Base-by-base conservation (phyloP, 1,139 yeast species). In the Eremothecium cymbalariae region DNA sequence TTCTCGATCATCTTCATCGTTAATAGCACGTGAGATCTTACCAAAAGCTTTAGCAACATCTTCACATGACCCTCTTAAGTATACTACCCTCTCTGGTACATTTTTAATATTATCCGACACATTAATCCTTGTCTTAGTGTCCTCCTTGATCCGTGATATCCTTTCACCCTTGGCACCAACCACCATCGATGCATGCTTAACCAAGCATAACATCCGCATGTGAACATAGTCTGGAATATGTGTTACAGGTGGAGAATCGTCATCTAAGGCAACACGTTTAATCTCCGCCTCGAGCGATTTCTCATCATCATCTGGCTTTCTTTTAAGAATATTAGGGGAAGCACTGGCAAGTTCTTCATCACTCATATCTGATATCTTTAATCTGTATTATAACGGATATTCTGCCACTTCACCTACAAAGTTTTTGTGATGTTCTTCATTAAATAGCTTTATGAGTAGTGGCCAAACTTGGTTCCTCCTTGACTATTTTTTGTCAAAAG, bases 21-120 rank as follows among this genome's bases (percentile, higher is more conserved):
- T 79, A 9, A 85, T 67, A 1, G 78, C 70, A 46, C 94, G 68
- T 0, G 77, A 71, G 26, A 84, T 72, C 45, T 82, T 62, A 0
- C 93, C 94, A 59, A 80, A 81, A 0, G 94, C 93, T 51, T 77
- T 74, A 6, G 95, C 90, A 7, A 84, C 94, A 45, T 75, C 72
- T 46, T 82, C 93, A 1, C 88, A 73, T 0, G 82, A 65, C 0
- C 95, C 96, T 40, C 78, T 66, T 3, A 85, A 77, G 42, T 78
- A 73, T 14, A 85, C 70, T 31, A 86, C 78, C 42, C 96, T 68
- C 51, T 83, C 95, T 3, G 81, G 78, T 5, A 79, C 74, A 15
- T 80, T 84, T 45, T 74, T 70, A 37, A 79, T 62, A 52, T 83
- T 82, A 31, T 83, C 94, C 48, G 85, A 76, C n/a, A 83, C 84